Conservation (phyloP, 1,139 yeast species). For the Blastobotrys proliferans region DNA sequence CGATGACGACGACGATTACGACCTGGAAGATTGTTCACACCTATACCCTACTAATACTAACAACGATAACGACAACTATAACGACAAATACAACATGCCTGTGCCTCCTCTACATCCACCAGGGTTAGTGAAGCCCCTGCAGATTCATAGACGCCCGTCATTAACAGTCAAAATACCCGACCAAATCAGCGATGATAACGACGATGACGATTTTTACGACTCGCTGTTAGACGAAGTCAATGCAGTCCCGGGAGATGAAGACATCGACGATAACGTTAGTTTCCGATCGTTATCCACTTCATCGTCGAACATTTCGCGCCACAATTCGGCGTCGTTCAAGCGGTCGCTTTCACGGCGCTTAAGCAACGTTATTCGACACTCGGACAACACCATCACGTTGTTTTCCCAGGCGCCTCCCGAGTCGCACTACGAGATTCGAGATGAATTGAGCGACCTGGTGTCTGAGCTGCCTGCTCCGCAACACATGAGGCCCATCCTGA, state of each 20-base stretch:
- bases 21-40: conserved; percentile 2
- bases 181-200: conserved; percentile 11
- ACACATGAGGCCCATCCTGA: conserved; percentile 16
- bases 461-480: conserved; percentile 18
- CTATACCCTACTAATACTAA: background rate
- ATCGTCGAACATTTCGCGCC: background rate
- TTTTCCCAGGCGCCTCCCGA: conserved; percentile 14
- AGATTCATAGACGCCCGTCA: conserved; percentile 6
- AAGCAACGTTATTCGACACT: conserved; percentile 19
- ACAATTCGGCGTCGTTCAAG: conserved; percentile 4
- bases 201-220: conserved; percentile 22
- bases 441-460: conserved; percentile 9
- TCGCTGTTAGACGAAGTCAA: conserved; percentile 30
- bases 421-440: background rate
- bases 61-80: conserved; percentile 4
- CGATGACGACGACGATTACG: conserved; percentile 12
- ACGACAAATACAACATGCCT: too few species aligned
- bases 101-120: conserved; percentile 1
- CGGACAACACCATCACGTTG: conserved; percentile 25
- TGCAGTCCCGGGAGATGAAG: conserved; percentile 24
- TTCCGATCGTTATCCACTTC: conserved; percentile 15
- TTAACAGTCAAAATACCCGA: conserved; percentile 8
- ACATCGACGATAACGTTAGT: conserved; percentile 18
- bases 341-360: conserved; percentile 12
- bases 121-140: conserved; percentile 4